phyloP scores from a whole-genome alignment of 2,329 filamentous ascomycete genomes.

The Escovopsis sp. region DNA sequence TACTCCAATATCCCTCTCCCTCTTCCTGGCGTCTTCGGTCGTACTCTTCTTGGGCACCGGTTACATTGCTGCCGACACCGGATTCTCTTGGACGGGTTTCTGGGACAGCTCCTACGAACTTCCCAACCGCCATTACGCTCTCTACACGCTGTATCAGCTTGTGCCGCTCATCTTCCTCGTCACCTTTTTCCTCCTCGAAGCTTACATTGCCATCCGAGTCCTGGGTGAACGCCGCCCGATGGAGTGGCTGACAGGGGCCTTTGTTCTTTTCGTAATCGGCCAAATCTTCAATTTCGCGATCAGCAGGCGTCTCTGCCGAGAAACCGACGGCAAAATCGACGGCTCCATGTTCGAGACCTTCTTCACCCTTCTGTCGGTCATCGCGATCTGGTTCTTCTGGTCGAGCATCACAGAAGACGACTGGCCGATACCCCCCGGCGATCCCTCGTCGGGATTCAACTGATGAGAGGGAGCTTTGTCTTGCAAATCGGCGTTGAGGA shows the following conservation, averaged over 20 bases:
- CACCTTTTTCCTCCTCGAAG: conserved; percentile 71
- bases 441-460: conserved; percentile 14
- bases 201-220: conserved; percentile 68
- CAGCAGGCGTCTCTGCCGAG: conserved; percentile 79
- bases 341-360: conserved; percentile 85
- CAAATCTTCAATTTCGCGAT: conserved; percentile 95
- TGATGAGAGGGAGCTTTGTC: conserved; percentile 4
- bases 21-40: conserved; percentile 56
- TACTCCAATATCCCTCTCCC: conserved; percentile 64
- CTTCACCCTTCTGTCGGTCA: conserved; percentile 75
- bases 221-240: conserved; percentile 86
- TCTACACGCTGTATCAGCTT: conserved; percentile 91
- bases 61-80: conserved; percentile 91
- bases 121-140: conserved; percentile 61
- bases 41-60: conserved; percentile 77
- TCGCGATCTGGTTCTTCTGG: conserved; percentile 90
- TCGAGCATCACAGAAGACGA: conserved; percentile 98
- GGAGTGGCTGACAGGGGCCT: conserved; percentile 65
- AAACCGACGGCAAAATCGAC: conserved; percentile 74
- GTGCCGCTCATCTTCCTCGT: conserved; percentile 80
- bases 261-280: conserved; percentile 72
- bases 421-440: conserved; percentile 54
- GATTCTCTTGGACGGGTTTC: conserved; percentile 67
- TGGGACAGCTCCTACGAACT: conserved; percentile 48
- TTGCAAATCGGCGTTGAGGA: conserved; percentile 12